These are phyloP conservation scores for Mimosa bimucronata DNA, from an alignment of 306 rosid genomes.

Conservation along the genomic window DNA sequence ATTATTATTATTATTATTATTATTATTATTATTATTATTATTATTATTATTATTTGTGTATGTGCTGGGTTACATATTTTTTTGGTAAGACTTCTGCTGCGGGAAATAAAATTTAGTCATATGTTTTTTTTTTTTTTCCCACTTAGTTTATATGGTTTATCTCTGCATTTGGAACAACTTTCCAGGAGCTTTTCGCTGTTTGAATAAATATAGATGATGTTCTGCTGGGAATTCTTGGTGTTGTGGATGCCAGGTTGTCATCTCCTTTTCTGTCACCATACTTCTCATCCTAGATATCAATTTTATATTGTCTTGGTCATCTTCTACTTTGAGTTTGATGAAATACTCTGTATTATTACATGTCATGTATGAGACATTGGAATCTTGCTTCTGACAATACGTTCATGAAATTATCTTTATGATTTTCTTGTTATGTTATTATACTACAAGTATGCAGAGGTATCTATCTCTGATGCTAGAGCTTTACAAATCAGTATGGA, in stretches of 20 bases:
- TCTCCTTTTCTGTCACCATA: neutral
- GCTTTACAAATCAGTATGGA: neutral
- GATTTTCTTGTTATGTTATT: neutral
- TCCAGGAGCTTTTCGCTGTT: neutral
- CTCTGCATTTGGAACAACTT: slow-evolving; percentile 8
- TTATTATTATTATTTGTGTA: neutral
- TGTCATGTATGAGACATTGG: neutral
- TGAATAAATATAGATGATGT: neutral
- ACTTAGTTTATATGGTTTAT: neutral
- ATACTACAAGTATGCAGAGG: neutral
- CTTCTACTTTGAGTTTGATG: neutral
- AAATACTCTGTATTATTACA: neutral
- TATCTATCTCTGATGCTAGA: neutral
- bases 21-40: too few relatives aligned
- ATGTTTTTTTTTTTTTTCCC: neutral
- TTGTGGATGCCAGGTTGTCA: neutral
- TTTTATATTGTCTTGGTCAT: slow-evolving; percentile 2
- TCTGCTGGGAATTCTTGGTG: neutral
- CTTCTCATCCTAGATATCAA: neutral
- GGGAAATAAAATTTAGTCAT: neutral
- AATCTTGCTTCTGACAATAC: neutral
- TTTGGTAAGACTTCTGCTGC: neutral
- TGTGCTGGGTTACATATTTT: neutral
- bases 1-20: too few relatives aligned
- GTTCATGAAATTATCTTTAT: neutral